Evolutionary conservation across 2,329 filamentous ascomycete species (phyloP).

Genomic region (Blumeriella jaapii): DNA sequence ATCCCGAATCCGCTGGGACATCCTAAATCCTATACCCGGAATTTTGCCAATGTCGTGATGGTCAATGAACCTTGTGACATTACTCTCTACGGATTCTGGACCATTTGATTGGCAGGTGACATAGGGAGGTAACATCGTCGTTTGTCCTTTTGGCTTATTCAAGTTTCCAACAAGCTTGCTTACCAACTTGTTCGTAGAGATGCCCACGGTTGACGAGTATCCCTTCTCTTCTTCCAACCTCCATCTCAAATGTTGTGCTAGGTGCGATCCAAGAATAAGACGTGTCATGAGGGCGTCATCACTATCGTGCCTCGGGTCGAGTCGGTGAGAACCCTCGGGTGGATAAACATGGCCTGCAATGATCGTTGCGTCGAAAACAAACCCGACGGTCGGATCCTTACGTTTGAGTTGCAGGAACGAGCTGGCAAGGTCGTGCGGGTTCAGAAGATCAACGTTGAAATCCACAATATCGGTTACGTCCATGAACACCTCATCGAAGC

Average conservation of each 20-base stretch:
- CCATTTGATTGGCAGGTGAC: constrained; percentile 18
- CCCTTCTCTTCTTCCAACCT: constrained; percentile 65
- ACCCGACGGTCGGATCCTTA: constrained; percentile 67
- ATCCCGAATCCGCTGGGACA: constrained; percentile 54
- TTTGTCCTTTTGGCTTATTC: constrained; percentile 83
- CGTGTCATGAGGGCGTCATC: constrained; percentile 30
- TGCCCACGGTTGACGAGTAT: constrained; percentile 78
- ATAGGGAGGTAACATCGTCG: constrained; percentile 62
- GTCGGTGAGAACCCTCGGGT: constrained; percentile 20
- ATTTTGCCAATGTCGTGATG: constrained; percentile 65
- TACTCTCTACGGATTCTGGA: constrained; percentile 28
- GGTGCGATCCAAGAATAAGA: constrained; percentile 67
- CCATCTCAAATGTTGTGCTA: constrained; percentile 62
- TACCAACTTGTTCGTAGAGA: constrained; percentile 78
- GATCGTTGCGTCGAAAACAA: constrained; percentile 60
- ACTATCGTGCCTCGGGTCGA: constrained; percentile 4
- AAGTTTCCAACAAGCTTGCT: constrained; percentile 75
- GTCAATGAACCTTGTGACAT: constrained; percentile 62
- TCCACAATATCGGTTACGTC: constrained; percentile 76
- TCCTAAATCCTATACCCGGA: constrained; percentile 76
- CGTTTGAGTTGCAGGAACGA: constrained; percentile 74
- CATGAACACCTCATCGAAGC: constrained; percentile 72
- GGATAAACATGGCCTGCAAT: constrained; percentile 44
- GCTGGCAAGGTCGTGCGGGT: constrained; percentile 46
- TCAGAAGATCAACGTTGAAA: constrained; percentile 67